Base-by-base conservation (phyloP, 2,329 filamentous ascomycete species). In the Tolypocladium paradoxum region DNA sequence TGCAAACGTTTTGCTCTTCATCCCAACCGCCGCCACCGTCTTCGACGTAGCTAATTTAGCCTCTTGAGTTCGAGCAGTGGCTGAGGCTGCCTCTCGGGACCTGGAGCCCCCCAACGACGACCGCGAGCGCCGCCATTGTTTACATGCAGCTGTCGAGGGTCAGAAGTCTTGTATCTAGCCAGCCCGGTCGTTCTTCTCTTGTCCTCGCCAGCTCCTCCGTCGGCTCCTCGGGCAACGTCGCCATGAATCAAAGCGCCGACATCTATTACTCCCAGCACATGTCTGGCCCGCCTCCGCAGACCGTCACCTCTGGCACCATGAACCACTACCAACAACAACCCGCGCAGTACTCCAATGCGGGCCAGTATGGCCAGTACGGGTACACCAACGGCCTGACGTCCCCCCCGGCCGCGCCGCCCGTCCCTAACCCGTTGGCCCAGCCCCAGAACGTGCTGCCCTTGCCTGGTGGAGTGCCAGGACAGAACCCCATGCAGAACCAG, bases 241-340 rank as follows among this genome's bases (percentile, higher is more conserved):
- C 76, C 71, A 96, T 96, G 91, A 95, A 95, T 74, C 85, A 87
- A 71, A 79, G 81, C 62, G 81, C 83, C 61, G 92, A 95, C 63
- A 88, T 95, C 84, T 93, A 95, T 70, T 90, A 93, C 65, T 79
- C 85, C 66, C 75, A 81, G 63, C 88, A 93, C 70, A 85, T 95
- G 76, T 87, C 88, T 62, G 81, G 84, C 55, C 87, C 87, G 63
- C 77, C 84, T 55, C 85, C 88, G 11, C 87, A 90, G 67, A 84
- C 88, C 24, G 87, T 88, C 47, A 86, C 89, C 16, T 88, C 90
- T 0, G 77, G 84, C 55, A 78, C 77, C 50, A 79, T 95, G 69
- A 75, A 81, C 46, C 88, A 91, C 61, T 95, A 96, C 69, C 75
- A 82, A n/a, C 84, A 85, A 53, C 87, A 88, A 55, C 84, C 85